Conservation (phyloP, 805 yeast species). For the Wickerhamomyces bovis region DNA sequence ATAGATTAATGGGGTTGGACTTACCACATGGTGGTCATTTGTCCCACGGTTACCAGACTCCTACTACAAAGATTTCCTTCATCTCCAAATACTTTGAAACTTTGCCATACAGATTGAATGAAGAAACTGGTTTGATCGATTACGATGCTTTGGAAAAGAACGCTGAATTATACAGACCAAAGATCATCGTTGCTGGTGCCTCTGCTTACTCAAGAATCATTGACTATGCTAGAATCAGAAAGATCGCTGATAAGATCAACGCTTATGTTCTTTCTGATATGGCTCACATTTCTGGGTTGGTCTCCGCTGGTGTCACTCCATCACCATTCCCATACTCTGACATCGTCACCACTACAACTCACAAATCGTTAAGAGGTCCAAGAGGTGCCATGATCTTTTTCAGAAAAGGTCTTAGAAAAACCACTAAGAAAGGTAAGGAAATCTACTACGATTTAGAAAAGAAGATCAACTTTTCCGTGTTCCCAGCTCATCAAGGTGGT, state of each 20-base stretch:
- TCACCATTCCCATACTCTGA: slow-evolving; percentile 97
- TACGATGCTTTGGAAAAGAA: slow-evolving; percentile 91
- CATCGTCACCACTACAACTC: slow-evolving; percentile 97
- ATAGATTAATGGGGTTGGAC: slow-evolving; percentile 96
- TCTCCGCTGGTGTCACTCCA: slow-evolving; percentile 93
- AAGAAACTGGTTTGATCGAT: slow-evolving; percentile 90
- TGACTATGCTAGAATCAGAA: slow-evolving; percentile 94
- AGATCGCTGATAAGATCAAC: slow-evolving; percentile 94
- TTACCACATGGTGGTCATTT: slow-evolving; percentile 98
- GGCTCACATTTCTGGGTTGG: slow-evolving; percentile 97
- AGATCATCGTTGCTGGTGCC: slow-evolving; percentile 95
- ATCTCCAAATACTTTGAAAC: slow-evolving; percentile 96
- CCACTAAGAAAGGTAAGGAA: slow-evolving; percentile 89
- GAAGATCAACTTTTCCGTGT: slow-evolving; percentile 94
- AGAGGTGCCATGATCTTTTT: slow-evolving; percentile 99
- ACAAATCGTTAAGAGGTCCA: slow-evolving; percentile 98
- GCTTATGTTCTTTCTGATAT: slow-evolving; percentile 95
- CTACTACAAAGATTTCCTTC: slow-evolving; percentile 86
- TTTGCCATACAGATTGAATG: slow-evolving; percentile 95
- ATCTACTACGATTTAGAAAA: slow-evolving; percentile 85
- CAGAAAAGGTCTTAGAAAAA: slow-evolving; percentile 91
- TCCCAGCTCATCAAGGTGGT: slow-evolving; percentile 99
- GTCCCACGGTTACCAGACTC: slow-evolving; percentile 97
- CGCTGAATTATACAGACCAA: slow-evolving; percentile 91
- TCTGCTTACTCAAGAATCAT: slow-evolving; percentile 96